These are phyloP conservation scores for Cyclocybe cylindracea DNA, from an alignment of 768 basidiomycete genomes.

Conservation along the genomic window DNA sequence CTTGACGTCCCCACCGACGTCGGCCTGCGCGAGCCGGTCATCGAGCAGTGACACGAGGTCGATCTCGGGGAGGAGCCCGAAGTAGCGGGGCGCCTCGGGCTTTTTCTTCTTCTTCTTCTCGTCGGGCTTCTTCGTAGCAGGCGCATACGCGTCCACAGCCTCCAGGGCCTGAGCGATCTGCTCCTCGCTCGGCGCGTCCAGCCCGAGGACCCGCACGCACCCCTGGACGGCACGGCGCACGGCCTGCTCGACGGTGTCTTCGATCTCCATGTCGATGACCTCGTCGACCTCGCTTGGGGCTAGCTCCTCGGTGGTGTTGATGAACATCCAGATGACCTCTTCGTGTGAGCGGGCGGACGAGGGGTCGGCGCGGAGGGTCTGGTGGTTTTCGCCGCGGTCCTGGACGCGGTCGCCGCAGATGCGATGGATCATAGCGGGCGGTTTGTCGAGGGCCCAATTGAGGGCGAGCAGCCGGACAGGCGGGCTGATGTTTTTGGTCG, in stretches of 20 bases:
- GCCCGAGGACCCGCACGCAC: slow-evolving; percentile 52
- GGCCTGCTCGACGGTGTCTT: slow-evolving; percentile 47
- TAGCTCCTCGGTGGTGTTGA: slow-evolving; percentile 64
- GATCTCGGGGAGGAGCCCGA: slow-evolving; percentile 74
- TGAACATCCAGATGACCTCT: slow-evolving; percentile 79
- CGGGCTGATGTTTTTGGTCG: slow-evolving; percentile 40
- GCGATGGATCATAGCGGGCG: slow-evolving; percentile 65
- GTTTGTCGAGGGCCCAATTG: slow-evolving; percentile 64
- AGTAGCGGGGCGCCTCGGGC: slow-evolving; percentile 61
- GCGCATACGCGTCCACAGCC: slow-evolving; percentile 37
- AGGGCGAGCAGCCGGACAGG: slow-evolving; percentile 80
- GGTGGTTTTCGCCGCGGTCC: slow-evolving; percentile 63
- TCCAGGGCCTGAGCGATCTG: slow-evolving; percentile 59
- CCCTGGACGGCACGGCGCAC: slow-evolving; percentile 62
- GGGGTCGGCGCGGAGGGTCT: slow-evolving; percentile 41
- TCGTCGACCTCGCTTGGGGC: slow-evolving; percentile 60
- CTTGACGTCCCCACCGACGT: slow-evolving; percentile 29
- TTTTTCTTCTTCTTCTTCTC: slow-evolving; percentile 31
- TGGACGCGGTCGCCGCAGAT: slow-evolving; percentile 78
- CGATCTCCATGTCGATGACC: slow-evolving; percentile 60
- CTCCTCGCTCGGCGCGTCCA: slow-evolving; percentile 54
- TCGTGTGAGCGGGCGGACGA: slow-evolving; percentile 60
- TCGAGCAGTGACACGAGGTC: slow-evolving; percentile 55
- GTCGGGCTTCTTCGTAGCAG: slow-evolving; percentile 21
- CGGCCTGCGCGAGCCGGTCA: slow-evolving; percentile 33